Evolutionary conservation across 441 rosid genomes (phyloP).

Genomic region (Pelargonium citronellum): DNA sequence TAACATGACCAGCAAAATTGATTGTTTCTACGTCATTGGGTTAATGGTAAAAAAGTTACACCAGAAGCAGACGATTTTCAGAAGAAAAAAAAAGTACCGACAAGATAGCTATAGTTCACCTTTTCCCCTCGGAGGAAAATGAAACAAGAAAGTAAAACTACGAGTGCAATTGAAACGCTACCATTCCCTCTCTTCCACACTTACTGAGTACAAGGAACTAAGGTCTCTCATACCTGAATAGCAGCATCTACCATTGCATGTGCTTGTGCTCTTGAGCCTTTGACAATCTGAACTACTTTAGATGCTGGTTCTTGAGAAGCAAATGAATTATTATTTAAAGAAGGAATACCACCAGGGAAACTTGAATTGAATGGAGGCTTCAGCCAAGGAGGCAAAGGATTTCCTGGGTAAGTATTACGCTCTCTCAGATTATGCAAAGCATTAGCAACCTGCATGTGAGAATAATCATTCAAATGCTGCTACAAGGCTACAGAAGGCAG

Average conservation of each 20-base stretch:
- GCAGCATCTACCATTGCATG: constrained; percentile 80
- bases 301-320: constrained; percentile 61
- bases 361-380: constrained; percentile 31
- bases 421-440: constrained; percentile 38
- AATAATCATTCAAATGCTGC: constrained; percentile 19
- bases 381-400: constrained; percentile 37
- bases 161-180: background rate
- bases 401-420: constrained; percentile 30
- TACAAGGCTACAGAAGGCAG: constrained; percentile 10
- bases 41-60: no score
- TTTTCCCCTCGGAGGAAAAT: background rate
- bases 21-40: no score
- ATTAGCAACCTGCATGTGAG: constrained; percentile 47
- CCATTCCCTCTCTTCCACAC: background rate
- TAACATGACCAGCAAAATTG: no score
- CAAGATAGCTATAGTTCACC: background rate
- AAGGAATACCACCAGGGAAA: constrained; percentile 26
- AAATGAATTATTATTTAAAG: constrained; percentile 27
- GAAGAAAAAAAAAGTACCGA: background rate
- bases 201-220: background rate
- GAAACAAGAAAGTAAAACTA: background rate
- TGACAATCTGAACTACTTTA: constrained; percentile 57
- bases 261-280: constrained; percentile 63
- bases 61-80: no score
- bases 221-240: constrained; percentile 54